A percentile compares a stretch with the other conserved stretches of the same genome.
Evolutionary conservation across 2,329 filamentous ascomycete genomes (phyloP).

Genomic region (Atkinsonella hypoxylon): DNA sequence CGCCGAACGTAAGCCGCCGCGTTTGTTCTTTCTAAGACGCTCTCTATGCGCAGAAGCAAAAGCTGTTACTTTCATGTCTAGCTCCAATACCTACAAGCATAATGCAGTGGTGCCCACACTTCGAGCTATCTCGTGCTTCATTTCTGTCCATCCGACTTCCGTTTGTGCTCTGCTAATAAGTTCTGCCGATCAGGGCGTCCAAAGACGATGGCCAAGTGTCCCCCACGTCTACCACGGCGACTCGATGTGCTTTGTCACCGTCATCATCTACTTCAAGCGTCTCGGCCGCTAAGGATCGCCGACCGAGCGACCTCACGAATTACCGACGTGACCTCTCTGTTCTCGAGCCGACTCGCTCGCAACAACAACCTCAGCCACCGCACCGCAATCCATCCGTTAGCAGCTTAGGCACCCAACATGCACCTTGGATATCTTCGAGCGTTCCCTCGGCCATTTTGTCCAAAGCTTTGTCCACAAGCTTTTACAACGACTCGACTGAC

Average conservation of each 20-base stretch:
- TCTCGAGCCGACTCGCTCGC: conserved; percentile 50
- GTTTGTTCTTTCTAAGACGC: not conserved
- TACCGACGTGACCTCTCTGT: conserved; percentile 62
- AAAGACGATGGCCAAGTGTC: conserved; percentile 35
- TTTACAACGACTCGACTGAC: conserved; percentile 67
- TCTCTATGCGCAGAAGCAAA: not conserved
- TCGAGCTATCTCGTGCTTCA: not conserved
- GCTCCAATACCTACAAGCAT: too few relatives aligned
- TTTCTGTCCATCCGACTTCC: not conserved
- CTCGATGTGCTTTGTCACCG: conserved; percentile 34
- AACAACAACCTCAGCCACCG: conserved; percentile 45
- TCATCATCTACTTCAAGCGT: conserved; percentile 28
- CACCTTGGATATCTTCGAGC: conserved; percentile 45
- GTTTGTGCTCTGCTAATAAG: conserved; percentile 2
- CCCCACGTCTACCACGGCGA: conserved; percentile 32
- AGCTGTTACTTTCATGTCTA: not conserved
- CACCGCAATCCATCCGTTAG: conserved; percentile 34
- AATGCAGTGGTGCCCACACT: not conserved
- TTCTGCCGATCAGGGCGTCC: conserved; percentile 12
- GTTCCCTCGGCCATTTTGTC: conserved; percentile 22
- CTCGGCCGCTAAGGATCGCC: conserved; percentile 37
- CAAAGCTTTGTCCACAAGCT: conserved; percentile 40
- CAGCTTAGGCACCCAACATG: conserved; percentile 38
- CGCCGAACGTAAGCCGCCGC: conserved; percentile 23
- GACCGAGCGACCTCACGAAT: conserved; percentile 51